Evolutionary conservation across 2,329 filamentous ascomycete genomes (phyloP), one percentile per base, ranked within the genome.

Genomic region (Penicillium olsonii): DNA sequence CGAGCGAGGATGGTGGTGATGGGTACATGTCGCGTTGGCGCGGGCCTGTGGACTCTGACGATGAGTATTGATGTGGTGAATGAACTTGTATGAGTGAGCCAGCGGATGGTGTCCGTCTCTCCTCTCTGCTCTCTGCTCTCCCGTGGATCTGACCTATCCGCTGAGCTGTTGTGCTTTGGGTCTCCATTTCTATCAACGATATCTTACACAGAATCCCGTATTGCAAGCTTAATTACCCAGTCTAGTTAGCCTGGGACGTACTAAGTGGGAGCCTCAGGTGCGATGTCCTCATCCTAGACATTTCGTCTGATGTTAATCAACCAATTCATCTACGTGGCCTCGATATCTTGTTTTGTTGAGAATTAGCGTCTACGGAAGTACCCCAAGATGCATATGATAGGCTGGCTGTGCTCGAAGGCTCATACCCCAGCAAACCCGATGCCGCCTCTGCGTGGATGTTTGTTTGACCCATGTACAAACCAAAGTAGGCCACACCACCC

Each of bases 41-140:
- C 40, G 45, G 55, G 37, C 59, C 68, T 53, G 47, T 64, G 42
- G 62, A 69, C 45, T 66, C 64, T 6, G 61, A 65, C 26, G 63
- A 67, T 43, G 63, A 66, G n/a, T 42, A 52, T 26, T 50, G 43
- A 50, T 47, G 11, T 22, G 17, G 14, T 27, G n/a, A 26, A 18
- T 37, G n/a, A 11, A 10, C 33, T 22, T 20, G 18, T 34, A 6
- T 12, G 18, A 15, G 12, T 18, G 19, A 34, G 27, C 20, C 17
- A 14, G 12, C 22, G 26, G 11, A 2, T 38, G 6, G 22, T 8
- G 8, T 5, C 22, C 8, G 22, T 4, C 22, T 4, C 8, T 8
- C 4, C 5, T 14, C 29, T n/a, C 5, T 14, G 29, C 7, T 5
- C 12, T 45, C 19, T 8, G 14, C 6, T 14, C n/a, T 18, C 14